phyloP scores from a whole-genome alignment of 2,329 filamentous ascomycete species.

The Botrytis galanthina region DNA sequence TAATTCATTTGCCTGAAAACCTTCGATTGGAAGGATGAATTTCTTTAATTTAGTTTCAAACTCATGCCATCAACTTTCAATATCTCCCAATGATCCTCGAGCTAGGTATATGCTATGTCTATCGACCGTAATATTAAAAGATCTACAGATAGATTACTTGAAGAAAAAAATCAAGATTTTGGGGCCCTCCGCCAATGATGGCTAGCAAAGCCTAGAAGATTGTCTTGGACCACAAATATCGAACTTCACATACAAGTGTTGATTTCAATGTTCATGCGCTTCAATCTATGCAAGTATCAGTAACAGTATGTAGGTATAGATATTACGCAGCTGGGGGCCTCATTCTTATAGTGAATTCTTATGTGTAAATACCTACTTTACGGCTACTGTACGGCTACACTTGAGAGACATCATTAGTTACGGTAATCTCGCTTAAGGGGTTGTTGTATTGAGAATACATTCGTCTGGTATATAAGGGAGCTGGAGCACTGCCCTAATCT shows the following conservation, averaged over 20 bases:
- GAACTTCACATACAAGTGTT: not conserved
- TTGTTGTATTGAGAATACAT: not conserved
- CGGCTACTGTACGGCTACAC: not conserved
- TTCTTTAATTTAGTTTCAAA: not conserved
- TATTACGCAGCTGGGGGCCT: not conserved
- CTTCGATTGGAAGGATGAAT: not conserved
- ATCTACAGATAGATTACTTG: not conserved
- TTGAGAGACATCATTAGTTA: not conserved
- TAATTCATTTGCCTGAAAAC: fast-evolving
- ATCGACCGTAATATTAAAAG: not conserved
- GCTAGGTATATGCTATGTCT: not conserved
- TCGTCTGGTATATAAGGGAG: not conserved
- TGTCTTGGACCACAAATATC: not conserved
- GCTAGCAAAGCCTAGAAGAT: not conserved
- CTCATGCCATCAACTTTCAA: fast-evolving
- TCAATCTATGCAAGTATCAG: not conserved
- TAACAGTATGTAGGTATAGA: not conserved
- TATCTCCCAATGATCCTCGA: not conserved
- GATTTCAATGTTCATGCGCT: not conserved
- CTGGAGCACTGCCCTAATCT: not conserved
- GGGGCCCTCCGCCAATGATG: not conserved
- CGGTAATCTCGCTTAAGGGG: not conserved
- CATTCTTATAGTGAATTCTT: not conserved
- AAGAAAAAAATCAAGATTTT: not conserved
- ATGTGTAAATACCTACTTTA: not conserved